phyloP scores from a whole-genome alignment of 257 asterid genomes.

The Solanum peruvianum region DNA sequence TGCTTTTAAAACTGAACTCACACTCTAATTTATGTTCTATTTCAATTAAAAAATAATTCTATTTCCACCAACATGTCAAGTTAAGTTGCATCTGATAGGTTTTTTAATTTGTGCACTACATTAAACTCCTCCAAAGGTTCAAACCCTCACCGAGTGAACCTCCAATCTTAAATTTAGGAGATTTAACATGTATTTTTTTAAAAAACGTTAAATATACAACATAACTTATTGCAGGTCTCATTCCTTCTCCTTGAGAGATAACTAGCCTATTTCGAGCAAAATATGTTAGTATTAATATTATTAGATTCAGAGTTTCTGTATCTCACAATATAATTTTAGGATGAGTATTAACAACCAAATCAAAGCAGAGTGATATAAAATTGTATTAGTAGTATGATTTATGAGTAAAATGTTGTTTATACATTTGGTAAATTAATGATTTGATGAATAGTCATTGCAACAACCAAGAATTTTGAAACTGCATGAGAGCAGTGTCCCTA shows the following conservation, averaged over 20 bases:
- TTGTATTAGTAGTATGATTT: not conserved
- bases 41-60: too few relatives aligned
- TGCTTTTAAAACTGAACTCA: not conserved
- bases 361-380: not conserved
- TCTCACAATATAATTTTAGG: not conserved
- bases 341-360: not conserved
- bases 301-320: not conserved
- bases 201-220: too few relatives aligned
- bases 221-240: too few relatives aligned
- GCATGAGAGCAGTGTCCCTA: constrained; percentile 41
- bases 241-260: too few relatives aligned
- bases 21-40: not conserved
- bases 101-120: not conserved
- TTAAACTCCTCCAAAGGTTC: not conserved
- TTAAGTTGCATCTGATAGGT: not conserved
- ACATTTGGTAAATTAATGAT: not conserved
- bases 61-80: not conserved
- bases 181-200: too few relatives aligned
- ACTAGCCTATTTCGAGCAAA: too few relatives aligned
- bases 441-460: constrained; percentile 6
- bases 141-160: too few relatives aligned
- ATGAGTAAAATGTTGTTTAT: not conserved
- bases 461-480: constrained; percentile 52
- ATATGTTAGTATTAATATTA: not conserved
- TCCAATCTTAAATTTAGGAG: too few relatives aligned